These are phyloP conservation scores for Aureobasidium namibiae DNA, from an alignment of 2,329 filamentous ascomycete species.

Conservation along the genomic window DNA sequence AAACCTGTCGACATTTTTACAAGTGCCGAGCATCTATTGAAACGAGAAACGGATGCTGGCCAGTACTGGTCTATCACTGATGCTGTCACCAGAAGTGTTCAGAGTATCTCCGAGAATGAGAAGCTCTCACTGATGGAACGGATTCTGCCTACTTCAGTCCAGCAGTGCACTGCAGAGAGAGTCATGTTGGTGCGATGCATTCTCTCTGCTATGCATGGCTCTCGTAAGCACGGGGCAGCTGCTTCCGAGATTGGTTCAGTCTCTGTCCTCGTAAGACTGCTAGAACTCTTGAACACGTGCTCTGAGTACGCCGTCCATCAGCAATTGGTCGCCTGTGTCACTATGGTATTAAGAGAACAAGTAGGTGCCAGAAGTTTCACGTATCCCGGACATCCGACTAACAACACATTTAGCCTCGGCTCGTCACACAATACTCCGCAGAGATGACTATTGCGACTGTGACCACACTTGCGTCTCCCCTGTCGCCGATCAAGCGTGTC, in stretches of 20 bases:
- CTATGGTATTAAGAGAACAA: slow-evolving; percentile 14
- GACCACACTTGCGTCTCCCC: slow-evolving; percentile 26
- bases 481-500: slow-evolving; percentile 22
- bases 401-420: slow-evolving; percentile 23
- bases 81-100: not conserved
- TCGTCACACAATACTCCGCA: slow-evolving; percentile 36
- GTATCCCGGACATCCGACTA: not conserved
- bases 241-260: not conserved
- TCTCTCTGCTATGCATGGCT: not conserved
- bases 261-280: slow-evolving; percentile 3
- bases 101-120: not conserved
- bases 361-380: slow-evolving; percentile 5
- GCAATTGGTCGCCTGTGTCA: slow-evolving; percentile 9
- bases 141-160: not conserved
- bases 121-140: not conserved
- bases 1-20: not conserved
- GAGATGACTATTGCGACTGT: slow-evolving; percentile 34
- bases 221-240: not conserved
- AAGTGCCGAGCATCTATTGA: not conserved
- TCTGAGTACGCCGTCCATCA: slow-evolving; percentile 7
- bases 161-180: not conserved
- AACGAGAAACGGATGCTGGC: not conserved
- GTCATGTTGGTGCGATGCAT: slow-evolving; percentile 5
- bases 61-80: slow-evolving; percentile 8
- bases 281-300: not conserved